Evolutionary conservation across 1,284 basidiomycete genomes (phyloP), one percentile per base, ranked within the genome.

Genomic region (Polyporus tsugae): DNA sequence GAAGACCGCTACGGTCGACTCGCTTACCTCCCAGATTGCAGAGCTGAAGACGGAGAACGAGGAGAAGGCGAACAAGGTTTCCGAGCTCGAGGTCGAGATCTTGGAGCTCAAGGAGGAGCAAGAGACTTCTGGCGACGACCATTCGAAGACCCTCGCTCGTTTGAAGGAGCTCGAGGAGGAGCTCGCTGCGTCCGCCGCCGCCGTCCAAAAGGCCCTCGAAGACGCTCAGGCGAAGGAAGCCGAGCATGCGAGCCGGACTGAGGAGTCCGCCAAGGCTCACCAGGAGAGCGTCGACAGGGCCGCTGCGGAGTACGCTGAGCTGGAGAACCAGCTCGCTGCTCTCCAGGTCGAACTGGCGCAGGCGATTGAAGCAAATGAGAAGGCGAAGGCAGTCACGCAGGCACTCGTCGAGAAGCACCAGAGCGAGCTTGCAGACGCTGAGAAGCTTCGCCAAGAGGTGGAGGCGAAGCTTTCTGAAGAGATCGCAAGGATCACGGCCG

Each of bases 41-140:
- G 80, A 84, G 55, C 80, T 94, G 65, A 88, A 86, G 75, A 78
- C 78, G 25, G 92, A 95, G 80, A 89, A 89, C 75, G 92, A 93
- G 72, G 94, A 95, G 73, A 87, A 84, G 62, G 88, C 91, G 59
- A 86, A 83, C 74, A 94, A 91, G 77, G 84, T 96, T 15, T 92
- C 91, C 0, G 90, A 93, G 71, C 84, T 95, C 15, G 92, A 96
- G 80, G 82, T 93, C 59, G 91, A 95, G 75, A 85, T 95, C 44
- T 82, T 95, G 64, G 94, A 95, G 79, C 78, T 92, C 67, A 92
- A 87, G 77, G 92, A 93, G 74, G 83, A 83, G 33, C 87, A 90
- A 71, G 93, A 95, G 71, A 82, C 83, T 42, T 82, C 83, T 4
- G 89, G 90, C 71, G 91, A 92, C 65, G 85, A 86, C 55, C 85